Evolutionary conservation across 2,329 filamentous ascomycete species (phyloP).

Genomic region (Dactylellina parvicollis): DNA sequence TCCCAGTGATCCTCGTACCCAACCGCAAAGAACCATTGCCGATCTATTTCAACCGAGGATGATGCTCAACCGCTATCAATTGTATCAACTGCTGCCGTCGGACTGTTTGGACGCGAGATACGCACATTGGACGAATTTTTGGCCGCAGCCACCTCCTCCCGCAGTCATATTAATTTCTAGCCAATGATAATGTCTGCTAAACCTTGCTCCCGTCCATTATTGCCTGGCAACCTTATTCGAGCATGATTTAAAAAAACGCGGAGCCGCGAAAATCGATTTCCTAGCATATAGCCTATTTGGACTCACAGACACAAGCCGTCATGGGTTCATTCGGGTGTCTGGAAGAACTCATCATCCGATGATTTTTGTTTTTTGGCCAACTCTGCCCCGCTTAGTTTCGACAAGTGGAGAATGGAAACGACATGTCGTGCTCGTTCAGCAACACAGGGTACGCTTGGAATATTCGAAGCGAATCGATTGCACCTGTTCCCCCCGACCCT

Average conservation of each 20-base stretch:
- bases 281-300: slow-evolving; percentile 50
- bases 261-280: slow-evolving; percentile 51
- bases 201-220: slow-evolving; percentile 50
- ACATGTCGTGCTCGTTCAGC: slow-evolving; percentile 35
- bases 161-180: slow-evolving; percentile 37
- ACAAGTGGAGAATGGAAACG: slow-evolving; percentile 15
- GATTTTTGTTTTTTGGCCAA: slow-evolving; percentile 39
- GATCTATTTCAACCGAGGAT: slow-evolving; percentile 51
- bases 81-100: not conserved
- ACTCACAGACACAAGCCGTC: slow-evolving; percentile 43
- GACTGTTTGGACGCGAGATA: slow-evolving; percentile 35
- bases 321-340: slow-evolving; percentile 45
- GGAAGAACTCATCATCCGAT: slow-evolving; percentile 54
- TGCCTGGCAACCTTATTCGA: slow-evolving; percentile 36
- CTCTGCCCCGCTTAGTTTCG: slow-evolving; percentile 34
- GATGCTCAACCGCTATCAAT: slow-evolving; percentile 8
- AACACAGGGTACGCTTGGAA: slow-evolving; percentile 9
- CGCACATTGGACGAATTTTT: slow-evolving; percentile 50
- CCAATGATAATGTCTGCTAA: slow-evolving; percentile 39
- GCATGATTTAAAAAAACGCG: slow-evolving; percentile 49
- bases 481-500: slow-evolving; percentile 11
- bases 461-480: not conserved
- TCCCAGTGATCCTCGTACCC: slow-evolving; percentile 14
- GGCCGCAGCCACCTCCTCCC: slow-evolving; percentile 33
- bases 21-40: slow-evolving; percentile 32